Conservation (phyloP, 2,329 filamentous ascomycete genomes). For the Fusarium albidum region DNA sequence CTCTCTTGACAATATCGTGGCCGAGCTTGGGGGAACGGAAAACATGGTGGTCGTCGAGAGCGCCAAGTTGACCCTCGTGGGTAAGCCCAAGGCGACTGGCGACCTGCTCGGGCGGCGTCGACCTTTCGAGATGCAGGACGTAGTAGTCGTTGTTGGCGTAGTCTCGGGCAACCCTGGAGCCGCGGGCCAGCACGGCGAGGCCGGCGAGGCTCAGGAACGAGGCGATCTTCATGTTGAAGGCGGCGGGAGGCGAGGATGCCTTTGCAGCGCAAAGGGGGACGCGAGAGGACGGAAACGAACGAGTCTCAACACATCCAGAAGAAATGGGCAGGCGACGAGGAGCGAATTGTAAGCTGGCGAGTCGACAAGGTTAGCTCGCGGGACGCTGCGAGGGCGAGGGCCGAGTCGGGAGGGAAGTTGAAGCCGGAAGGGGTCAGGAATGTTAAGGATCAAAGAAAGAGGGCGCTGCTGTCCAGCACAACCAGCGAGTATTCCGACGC, state of each 20-base stretch:
- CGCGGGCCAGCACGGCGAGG: slow-evolving; percentile 58
- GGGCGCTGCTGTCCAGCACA: slow-evolving; percentile 7
- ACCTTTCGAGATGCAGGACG: slow-evolving; percentile 80
- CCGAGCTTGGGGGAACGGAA: slow-evolving; percentile 76
- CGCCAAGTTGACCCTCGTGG: slow-evolving; percentile 82
- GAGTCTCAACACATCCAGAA: slow-evolving; percentile 38
- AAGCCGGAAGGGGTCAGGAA: slow-evolving; percentile 6
- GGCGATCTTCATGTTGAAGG: slow-evolving; percentile 57
- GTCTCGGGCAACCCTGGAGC: slow-evolving; percentile 67
- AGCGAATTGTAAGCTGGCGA: slow-evolving; percentile 12
- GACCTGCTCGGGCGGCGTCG: slow-evolving; percentile 71
- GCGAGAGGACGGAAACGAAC: slow-evolving; percentile 20
- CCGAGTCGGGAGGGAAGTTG: slow-evolving; percentile 7
- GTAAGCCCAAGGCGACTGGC: slow-evolving; percentile 77
- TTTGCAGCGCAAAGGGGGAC: slow-evolving; percentile 31
- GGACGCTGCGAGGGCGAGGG: neutral
- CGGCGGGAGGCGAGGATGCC: slow-evolving; percentile 11
- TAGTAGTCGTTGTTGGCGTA: slow-evolving; percentile 91
- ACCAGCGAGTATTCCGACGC: slow-evolving; percentile 14
- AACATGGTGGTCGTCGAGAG: slow-evolving; percentile 82
- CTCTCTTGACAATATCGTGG: slow-evolving; percentile 65
- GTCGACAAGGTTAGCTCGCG: slow-evolving; percentile 12
- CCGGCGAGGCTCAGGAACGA: slow-evolving; percentile 62
- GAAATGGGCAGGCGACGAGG: slow-evolving; percentile 12
- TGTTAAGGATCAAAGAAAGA: slow-evolving; percentile 13